These are phyloP conservation scores for Macrophomina phaseolina DNA, from an alignment of 2,329 filamentous ascomycete genomes.

Conservation along the genomic window DNA sequence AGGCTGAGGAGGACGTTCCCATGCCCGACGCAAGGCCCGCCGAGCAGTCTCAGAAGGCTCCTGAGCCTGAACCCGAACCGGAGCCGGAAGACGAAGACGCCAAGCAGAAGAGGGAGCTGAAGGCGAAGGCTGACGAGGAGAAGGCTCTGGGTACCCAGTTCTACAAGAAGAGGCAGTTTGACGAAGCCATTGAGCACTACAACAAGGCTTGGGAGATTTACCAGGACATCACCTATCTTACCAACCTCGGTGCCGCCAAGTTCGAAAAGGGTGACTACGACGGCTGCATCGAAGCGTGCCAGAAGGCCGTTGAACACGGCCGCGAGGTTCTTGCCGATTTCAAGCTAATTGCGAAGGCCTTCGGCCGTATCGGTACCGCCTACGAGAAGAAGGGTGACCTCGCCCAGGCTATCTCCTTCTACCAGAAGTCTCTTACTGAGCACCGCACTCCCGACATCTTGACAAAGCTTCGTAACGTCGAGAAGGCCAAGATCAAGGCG, in stretches of 20 bases:
- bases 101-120: conserved; percentile 82
- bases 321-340: conserved; percentile 92
- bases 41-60: conserved; percentile 58
- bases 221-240: conserved; percentile 98
- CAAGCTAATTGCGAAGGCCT: conserved; percentile 97
- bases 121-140: conserved; percentile 90
- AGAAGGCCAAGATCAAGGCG: conserved; percentile 81
- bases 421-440: conserved; percentile 92
- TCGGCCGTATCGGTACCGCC: conserved; percentile 89
- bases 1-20: conserved; percentile 72
- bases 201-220: conserved; percentile 89
- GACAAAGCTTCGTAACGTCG: conserved; percentile 86
- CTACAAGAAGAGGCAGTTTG: conserved; percentile 99
- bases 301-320: conserved; percentile 87
- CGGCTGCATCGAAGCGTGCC: conserved; percentile 83
- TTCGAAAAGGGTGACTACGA: conserved; percentile 97
- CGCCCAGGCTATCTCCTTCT: conserved; percentile 80
- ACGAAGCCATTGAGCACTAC: conserved; percentile 93
- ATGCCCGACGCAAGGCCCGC: conserved; percentile 74
- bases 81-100: conserved; percentile 82
- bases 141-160: conserved; percentile 92
- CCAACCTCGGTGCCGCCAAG: conserved; percentile 91
- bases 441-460: conserved; percentile 95
- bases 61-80: conserved; percentile 66
- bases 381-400: conserved; percentile 91